Conservation (phyloP, 352 stramenopile genomes). For the Phytophthora chlamydospora region DNA sequence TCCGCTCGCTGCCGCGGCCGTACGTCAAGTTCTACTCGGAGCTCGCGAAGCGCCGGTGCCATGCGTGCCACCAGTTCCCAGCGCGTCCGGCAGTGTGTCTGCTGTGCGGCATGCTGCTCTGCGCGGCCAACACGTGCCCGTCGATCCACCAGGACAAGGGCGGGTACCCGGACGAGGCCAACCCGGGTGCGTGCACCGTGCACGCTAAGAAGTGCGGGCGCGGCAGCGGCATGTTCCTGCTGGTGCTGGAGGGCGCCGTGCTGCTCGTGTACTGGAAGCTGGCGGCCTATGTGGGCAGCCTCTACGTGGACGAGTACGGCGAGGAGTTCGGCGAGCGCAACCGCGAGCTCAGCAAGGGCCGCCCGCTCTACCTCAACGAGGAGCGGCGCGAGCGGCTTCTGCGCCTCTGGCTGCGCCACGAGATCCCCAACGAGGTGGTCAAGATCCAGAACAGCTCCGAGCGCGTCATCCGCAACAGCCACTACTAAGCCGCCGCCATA, state of each 20-base stretch:
- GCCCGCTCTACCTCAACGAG: slow-evolving; percentile 80
- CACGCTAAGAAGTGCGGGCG: slow-evolving; percentile 88
- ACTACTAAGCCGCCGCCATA: slow-evolving; percentile 56
- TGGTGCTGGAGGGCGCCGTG: slow-evolving; percentile 85
- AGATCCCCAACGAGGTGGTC: slow-evolving; percentile 88
- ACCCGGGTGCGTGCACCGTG: slow-evolving; percentile 81
- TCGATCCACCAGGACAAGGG: slow-evolving; percentile 73
- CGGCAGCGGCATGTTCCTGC: slow-evolving; percentile 81
- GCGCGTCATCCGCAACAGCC: slow-evolving; percentile 86
- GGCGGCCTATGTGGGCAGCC: slow-evolving; percentile 78
- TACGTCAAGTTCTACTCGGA: slow-evolving; percentile 90
- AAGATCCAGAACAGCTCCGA: slow-evolving; percentile 91
- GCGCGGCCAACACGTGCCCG: slow-evolving; percentile 81
- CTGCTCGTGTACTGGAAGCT: slow-evolving; percentile 89
- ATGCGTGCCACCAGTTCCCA: slow-evolving; percentile 78
- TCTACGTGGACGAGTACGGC: slow-evolving; percentile 90
- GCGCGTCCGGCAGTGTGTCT: slow-evolving; percentile 84
- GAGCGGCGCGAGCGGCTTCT: slow-evolving; percentile 74
- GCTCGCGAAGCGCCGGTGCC: slow-evolving; percentile 81
- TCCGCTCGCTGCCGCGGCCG: slow-evolving; percentile 70
- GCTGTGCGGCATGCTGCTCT: slow-evolving; percentile 82
- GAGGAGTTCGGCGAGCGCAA: slow-evolving; percentile 89
- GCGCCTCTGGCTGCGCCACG: slow-evolving; percentile 78
- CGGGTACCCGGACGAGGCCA: slow-evolving; percentile 78
- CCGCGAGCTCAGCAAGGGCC: slow-evolving; percentile 79